phyloP scores from a whole-genome alignment of 2,329 filamentous ascomycete genomes.

The Fusarium globosum region DNA sequence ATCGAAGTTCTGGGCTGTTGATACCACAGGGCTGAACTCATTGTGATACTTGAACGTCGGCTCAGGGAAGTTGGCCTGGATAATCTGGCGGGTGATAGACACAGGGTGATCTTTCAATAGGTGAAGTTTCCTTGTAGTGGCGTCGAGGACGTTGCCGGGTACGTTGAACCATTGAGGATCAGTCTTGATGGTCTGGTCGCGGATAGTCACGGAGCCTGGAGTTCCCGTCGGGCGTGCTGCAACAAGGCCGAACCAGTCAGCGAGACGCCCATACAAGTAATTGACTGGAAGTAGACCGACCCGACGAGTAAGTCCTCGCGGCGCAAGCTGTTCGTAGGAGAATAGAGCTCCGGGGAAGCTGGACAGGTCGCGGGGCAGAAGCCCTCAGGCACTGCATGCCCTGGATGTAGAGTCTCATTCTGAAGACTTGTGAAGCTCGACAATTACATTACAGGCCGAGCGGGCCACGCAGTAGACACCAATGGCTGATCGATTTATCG shows the following conservation, averaged over 20 bases:
- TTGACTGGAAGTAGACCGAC: conserved; percentile 35
- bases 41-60: conserved; percentile 82
- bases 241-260: conserved; percentile 36
- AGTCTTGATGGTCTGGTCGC: conserved; percentile 64
- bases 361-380: conserved; percentile 40
- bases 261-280: conserved; percentile 20
- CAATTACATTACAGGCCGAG: conserved; percentile 34
- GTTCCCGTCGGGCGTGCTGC: conserved; percentile 42
- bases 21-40: conserved; percentile 83
- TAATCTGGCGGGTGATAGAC: conserved; percentile 88
- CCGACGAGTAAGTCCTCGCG: conserved; percentile 42
- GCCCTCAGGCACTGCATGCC: conserved; percentile 46
- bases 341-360: conserved; percentile 40
- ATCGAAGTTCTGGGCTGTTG: conserved; percentile 91
- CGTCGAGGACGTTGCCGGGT: conserved; percentile 77
- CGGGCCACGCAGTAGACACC: conserved; percentile 3
- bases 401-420: conserved; percentile 43
- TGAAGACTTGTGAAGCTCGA: conserved; percentile 22
- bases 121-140: conserved; percentile 84
- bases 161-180: conserved; percentile 88
- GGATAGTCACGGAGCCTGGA: conserved; percentile 62
- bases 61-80: conserved; percentile 85
- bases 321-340: conserved; percentile 39
- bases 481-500: conserved; percentile 19
- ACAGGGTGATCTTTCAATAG: conserved; percentile 91